Evolutionary conservation across 371 early-diverging fungal species (phyloP), one percentile per base, ranked within the genome.

Genomic region (Haplosporangium sp.): DNA sequence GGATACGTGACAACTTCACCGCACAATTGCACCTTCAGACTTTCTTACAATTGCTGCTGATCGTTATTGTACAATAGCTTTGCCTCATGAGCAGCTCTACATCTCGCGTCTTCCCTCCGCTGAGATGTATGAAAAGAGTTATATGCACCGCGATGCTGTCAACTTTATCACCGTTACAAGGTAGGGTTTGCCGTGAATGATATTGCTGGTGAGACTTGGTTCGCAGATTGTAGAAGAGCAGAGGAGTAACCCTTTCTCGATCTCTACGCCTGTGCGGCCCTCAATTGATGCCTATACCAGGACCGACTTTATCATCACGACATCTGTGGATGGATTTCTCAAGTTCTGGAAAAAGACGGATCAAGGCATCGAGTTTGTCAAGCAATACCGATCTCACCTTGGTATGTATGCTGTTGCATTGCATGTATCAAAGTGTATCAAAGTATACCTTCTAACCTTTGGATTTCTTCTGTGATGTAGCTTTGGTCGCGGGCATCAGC

Each of bases 271-370:
- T 2, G 12, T 46, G 8, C 11, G 59, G 23, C 23, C 45, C 16
- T 16, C 8, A 29, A 29, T 29, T 4, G 4, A 29, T 29, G 29
- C 4, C 29, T 43, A 38, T 11, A 38, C n/a, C 50, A 92, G 91
- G 51, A 93, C 93, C 12, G 96, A 96, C 69, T 98, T 97, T 75
- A 74, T 99, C 46, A 87, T 99, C 51, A 99, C 99, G 0, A 91
- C 96, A 0, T 97, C 97, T 1, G 86, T 91, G 5, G 98, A 99
- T 83, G 99, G 99, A 0, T 96, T 96, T 75, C 88, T 99, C 18
- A 99, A 99, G 81, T 98, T 98, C 69, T 99, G 99, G 99, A 97
- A 98, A 79, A 97, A 97, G 85, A 91, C 93, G n/a, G 90, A 87
- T 7, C 84, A 85, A 43, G 98, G 96, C 18, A 92, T 98, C 57